phyloP scores from a whole-genome alignment of 805 yeast species.

The Pichia eremophila region DNA sequence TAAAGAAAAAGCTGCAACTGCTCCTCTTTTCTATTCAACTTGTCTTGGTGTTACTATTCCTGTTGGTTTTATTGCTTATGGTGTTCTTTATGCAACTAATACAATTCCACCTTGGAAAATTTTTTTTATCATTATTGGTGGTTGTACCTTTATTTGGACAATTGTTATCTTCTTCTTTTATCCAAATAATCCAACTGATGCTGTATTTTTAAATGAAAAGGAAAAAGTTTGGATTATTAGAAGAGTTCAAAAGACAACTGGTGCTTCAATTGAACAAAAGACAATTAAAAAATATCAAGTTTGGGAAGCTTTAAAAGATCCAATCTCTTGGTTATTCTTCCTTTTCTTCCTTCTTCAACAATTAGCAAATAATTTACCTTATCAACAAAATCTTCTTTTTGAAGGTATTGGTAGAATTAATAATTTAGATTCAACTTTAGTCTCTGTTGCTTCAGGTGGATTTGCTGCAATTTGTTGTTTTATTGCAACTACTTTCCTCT shows the following conservation, averaged over 20 bases:
- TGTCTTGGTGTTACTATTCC: slow-evolving; percentile 41
- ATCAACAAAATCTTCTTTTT: slow-evolving; percentile 30
- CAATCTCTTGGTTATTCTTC: slow-evolving; percentile 36
- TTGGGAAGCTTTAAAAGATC: slow-evolving; percentile 42
- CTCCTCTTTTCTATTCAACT: slow-evolving; percentile 44
- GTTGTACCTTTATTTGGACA: slow-evolving; percentile 34
- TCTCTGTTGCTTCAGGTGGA: slow-evolving; percentile 45
- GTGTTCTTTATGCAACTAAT: slow-evolving; percentile 23
- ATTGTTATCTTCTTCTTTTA: slow-evolving; percentile 30
- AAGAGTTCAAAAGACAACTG: slow-evolving; percentile 30
- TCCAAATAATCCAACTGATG: slow-evolving; percentile 50
- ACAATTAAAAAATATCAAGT: slow-evolving; percentile 38
- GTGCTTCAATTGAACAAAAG: slow-evolving; percentile 35
- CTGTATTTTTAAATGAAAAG: slow-evolving; percentile 35
- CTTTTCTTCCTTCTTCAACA: slow-evolving; percentile 25
- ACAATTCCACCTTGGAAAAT: slow-evolving; percentile 39
- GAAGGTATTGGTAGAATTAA: slow-evolving; percentile 31
- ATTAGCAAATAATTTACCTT: neutral
- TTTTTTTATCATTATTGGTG: slow-evolving; percentile 48
- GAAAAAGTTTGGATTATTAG: slow-evolving; percentile 46
- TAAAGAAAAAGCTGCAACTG: slow-evolving; percentile 36
- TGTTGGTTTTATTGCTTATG: slow-evolving; percentile 31
- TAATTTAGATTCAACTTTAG: slow-evolving; percentile 39
- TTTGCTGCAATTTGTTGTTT: slow-evolving; percentile 34
- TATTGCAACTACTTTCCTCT: slow-evolving; percentile 28